Evolutionary conservation across 1,139 yeast species (phyloP).

Genomic region (Diutina rugosa): DNA sequence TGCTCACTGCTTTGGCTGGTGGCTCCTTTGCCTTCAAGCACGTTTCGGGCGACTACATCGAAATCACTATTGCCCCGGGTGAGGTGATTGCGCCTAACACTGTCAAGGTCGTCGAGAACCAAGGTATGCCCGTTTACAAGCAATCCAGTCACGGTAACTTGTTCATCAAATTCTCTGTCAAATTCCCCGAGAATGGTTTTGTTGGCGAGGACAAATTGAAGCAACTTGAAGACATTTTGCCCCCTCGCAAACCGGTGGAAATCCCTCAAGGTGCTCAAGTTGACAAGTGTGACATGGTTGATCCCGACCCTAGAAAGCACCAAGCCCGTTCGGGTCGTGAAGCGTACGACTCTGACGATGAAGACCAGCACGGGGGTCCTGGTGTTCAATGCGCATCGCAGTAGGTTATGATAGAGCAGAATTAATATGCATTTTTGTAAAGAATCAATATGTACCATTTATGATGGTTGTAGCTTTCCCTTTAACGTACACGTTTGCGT

Average conservation of each 20-base stretch:
- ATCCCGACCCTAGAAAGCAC: constrained; percentile 51
- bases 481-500: neutral
- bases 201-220: constrained; percentile 56
- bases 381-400: constrained; percentile 88
- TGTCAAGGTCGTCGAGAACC: constrained; percentile 72
- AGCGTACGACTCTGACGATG: constrained; percentile 56
- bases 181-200: constrained; percentile 58
- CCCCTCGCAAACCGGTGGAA: constrained; percentile 41
- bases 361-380: constrained; percentile 48
- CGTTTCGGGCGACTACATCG: constrained; percentile 77
- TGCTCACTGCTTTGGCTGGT: constrained; percentile 92
- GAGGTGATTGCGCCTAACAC: constrained; percentile 83
- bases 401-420: constrained; percentile 13
- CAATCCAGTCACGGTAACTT: constrained; percentile 67
- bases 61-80: constrained; percentile 77
- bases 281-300: constrained; percentile 73
- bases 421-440: neutral
- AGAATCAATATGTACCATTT: neutral
- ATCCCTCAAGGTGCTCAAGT: constrained; percentile 55
- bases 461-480: neutral
- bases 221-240: constrained; percentile 51
- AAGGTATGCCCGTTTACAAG: constrained; percentile 90
- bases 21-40: constrained; percentile 84
- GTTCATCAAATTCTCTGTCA: constrained; percentile 55
- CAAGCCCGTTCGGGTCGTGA: constrained; percentile 31